These are phyloP conservation scores for Rhizomucor pusillus DNA, from an alignment of 371 early-diverging fungal species.

Conservation along the genomic window DNA sequence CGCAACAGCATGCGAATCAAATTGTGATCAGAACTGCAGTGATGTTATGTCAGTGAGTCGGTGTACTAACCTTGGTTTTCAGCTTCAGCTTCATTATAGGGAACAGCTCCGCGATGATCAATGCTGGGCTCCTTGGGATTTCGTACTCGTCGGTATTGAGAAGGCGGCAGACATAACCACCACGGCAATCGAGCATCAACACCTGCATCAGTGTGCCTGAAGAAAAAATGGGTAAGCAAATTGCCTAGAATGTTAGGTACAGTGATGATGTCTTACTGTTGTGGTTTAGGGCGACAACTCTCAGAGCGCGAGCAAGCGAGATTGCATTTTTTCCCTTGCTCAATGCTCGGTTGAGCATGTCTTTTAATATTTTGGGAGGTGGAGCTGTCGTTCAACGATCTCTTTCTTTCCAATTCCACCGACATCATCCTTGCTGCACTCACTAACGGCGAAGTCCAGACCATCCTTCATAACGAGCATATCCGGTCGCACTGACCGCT, in stretches of 20 bases:
- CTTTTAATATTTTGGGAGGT: slow-evolving; percentile 6
- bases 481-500: slow-evolving; percentile 7
- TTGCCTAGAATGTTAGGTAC: neutral
- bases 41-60: too few relatives aligned
- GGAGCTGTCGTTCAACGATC: neutral
- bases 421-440: slow-evolving; percentile 4
- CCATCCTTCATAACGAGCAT: slow-evolving; percentile 4
- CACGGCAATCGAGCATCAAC: neutral
- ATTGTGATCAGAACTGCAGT: too few relatives aligned
- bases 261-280: neutral
- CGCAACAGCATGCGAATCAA: too few relatives aligned
- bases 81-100: neutral
- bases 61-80: slow-evolving; percentile 2
- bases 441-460: slow-evolving; percentile 3
- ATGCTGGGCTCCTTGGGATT: neutral
- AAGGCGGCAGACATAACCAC: slow-evolving; percentile 1
- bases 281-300: neutral
- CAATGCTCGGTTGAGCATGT: neutral
- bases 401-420: slow-evolving; percentile 7
- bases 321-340: neutral
- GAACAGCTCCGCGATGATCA: neutral
- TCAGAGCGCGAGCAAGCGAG: neutral
- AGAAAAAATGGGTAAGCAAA: too few relatives aligned
- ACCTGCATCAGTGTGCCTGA: neutral
- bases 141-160: slow-evolving; percentile 4